Conservation (phyloP, 176 grass and related monocot species). For the Cenchrus purpureus region DNA sequence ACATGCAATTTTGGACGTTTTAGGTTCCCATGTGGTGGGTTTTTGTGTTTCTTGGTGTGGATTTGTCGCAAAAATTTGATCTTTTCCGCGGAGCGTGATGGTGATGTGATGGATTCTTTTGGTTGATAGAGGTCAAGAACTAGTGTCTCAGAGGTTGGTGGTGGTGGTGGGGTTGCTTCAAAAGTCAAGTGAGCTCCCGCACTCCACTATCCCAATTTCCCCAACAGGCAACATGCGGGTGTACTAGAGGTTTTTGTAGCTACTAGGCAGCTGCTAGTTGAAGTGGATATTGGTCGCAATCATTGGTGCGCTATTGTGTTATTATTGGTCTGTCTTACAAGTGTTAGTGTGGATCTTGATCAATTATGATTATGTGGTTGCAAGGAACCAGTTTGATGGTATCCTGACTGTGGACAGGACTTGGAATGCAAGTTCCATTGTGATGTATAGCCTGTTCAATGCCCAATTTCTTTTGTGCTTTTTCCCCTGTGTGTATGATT, state of each 20-base stretch:
- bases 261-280: slow-evolving; percentile 13
- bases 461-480: neutral
- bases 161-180: slow-evolving; percentile 37
- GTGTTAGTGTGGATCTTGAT: neutral
- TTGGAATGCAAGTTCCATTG: neutral
- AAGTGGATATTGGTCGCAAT: neutral
- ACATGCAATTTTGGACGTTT: slow-evolving; percentile 36
- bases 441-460: neutral
- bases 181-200: slow-evolving; percentile 35
- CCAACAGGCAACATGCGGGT: slow-evolving; percentile 4
- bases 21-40: slow-evolving; percentile 11
- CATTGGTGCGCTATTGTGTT: slow-evolving; percentile 2
- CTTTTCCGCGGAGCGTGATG: slow-evolving; percentile 31
- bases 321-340: slow-evolving; percentile 16
- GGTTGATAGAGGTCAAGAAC: slow-evolving; percentile 43
- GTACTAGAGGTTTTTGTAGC: slow-evolving; percentile 1
- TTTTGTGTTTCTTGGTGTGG: slow-evolving; percentile 8
- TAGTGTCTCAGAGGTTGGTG: slow-evolving; percentile 22
- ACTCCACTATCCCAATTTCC: slow-evolving; percentile 32
- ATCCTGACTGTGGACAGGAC: neutral
- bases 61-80: slow-evolving; percentile 16
- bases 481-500: neutral
- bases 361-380: neutral
- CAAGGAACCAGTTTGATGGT: neutral
- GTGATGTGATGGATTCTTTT: slow-evolving; percentile 50